phyloP scores from a whole-genome alignment of 495 filamentous ascomycete genomes.

The Aspergillus kassunensis region DNA sequence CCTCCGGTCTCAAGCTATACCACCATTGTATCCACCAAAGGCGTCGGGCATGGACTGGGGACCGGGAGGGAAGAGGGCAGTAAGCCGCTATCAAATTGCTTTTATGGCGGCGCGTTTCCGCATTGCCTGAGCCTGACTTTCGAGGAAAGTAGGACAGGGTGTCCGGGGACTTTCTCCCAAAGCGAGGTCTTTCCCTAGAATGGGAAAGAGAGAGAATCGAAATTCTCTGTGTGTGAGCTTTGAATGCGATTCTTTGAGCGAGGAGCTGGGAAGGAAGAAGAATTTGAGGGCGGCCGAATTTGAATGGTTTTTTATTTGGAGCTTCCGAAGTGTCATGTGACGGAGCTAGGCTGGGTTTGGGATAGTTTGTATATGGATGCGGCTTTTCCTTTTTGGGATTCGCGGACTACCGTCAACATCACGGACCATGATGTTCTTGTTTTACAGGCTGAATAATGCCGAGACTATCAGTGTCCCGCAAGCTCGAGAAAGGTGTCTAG shows the following conservation, averaged over 20 bases:
- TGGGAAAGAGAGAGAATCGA: conserved; percentile 24
- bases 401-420: not conserved
- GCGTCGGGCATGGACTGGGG: conserved; percentile 32
- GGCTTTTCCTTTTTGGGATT: not conserved
- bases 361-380: not conserved
- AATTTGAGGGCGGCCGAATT: conserved; percentile 8
- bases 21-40: conserved; percentile 43
- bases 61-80: conserved; percentile 47
- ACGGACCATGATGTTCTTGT: too few relatives aligned
- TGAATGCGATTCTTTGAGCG: conserved; percentile 99
- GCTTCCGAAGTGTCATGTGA: conserved; percentile 21
- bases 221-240: conserved; percentile 91
- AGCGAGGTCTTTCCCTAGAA: conserved; percentile 52
- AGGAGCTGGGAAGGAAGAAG: conserved; percentile 60
- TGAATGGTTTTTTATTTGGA: conserved; percentile 26
- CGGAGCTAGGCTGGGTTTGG: conserved; percentile 21
- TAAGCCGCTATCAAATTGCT: conserved; percentile 80
- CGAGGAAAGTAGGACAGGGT: conserved; percentile 49
- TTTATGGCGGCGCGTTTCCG: conserved; percentile 99
- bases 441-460: too few relatives aligned
- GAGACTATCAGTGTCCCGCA: too few relatives aligned
- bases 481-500: too few relatives aligned
- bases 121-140: conserved; percentile 51
- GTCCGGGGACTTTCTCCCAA: conserved; percentile 99
- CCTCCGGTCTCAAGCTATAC: conserved; percentile 36